Evolutionary conservation across 768 basidiomycete species (phyloP).

Genomic region (Agaricus subrufescens): DNA sequence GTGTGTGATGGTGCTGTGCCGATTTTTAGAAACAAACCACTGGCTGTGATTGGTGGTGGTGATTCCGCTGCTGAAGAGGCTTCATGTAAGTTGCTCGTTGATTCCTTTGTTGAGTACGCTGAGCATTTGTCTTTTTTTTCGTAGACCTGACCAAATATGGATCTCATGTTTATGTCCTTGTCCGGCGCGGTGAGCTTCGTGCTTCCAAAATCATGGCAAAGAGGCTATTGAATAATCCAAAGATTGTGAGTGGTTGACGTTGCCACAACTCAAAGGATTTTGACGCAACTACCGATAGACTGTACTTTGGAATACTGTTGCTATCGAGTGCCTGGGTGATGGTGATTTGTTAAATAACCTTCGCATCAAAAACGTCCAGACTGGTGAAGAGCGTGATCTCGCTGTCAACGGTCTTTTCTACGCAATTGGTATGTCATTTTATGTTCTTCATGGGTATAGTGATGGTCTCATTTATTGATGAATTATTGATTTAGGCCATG

Average conservation of each 20-base stretch:
- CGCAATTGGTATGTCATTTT: constrained; percentile 61
- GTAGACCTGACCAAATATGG: constrained; percentile 93
- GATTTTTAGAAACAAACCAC: constrained; percentile 95
- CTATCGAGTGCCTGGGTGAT: constrained; percentile 90
- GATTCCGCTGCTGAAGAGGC: constrained; percentile 99
- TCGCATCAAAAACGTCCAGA: constrained; percentile 75
- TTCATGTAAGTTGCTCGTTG: constrained; percentile 60
- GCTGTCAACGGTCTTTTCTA: constrained; percentile 93
- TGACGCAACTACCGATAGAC: constrained; percentile 37
- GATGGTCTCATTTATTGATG: constrained; percentile 3
- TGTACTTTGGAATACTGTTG: constrained; percentile 90
- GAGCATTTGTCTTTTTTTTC: neutral
- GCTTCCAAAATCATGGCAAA: constrained; percentile 99
- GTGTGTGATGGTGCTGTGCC: constrained; percentile 99
- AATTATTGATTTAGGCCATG: constrained; percentile 51
- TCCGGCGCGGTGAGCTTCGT: constrained; percentile 86
- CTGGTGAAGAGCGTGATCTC: constrained; percentile 79
- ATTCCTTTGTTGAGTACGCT: neutral
- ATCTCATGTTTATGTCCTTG: constrained; percentile 94
- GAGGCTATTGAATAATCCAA: constrained; percentile 81
- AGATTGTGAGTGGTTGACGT: constrained; percentile 56
- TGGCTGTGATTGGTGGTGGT: constrained; percentile 97
- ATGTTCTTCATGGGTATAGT: constrained; percentile 10
- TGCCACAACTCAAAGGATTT: neutral
- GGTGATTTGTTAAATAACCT: constrained; percentile 88